Evolutionary conservation across 108 stramenopile genomes (phyloP).

Genomic region (Fragilariopsis cylindrus): DNA sequence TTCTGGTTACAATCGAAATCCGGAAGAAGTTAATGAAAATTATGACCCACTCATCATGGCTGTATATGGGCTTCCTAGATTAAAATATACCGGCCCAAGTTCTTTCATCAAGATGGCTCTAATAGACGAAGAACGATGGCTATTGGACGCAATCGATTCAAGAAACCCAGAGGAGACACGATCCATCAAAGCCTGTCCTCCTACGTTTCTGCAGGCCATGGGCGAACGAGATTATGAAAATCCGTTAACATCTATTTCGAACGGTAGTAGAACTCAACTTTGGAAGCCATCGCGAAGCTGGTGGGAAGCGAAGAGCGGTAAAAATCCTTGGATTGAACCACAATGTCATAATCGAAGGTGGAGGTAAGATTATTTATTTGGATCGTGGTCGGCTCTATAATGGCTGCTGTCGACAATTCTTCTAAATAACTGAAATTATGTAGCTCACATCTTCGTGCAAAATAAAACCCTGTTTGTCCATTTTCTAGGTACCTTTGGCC

Average conservation of each 20-base stretch:
- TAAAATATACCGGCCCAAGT: slow-evolving; percentile 16
- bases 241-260: slow-evolving; percentile 32
- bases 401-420: not conserved
- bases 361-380: slow-evolving; percentile 62
- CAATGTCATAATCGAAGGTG: slow-evolving; percentile 86
- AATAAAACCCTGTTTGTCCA: slow-evolving; percentile 14
- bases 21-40: slow-evolving; percentile 36
- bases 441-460: not conserved
- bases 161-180: slow-evolving; percentile 50
- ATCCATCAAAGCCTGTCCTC: slow-evolving; percentile 50
- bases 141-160: slow-evolving; percentile 64
- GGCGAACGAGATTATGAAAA: slow-evolving; percentile 78
- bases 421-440: not conserved
- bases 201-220: slow-evolving; percentile 85
- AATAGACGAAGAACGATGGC: slow-evolving; percentile 84
- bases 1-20: slow-evolving; percentile 34
- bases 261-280: slow-evolving; percentile 68
- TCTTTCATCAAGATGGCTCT: slow-evolving; percentile 49
- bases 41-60: slow-evolving; percentile 45
- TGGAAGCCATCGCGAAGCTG: slow-evolving; percentile 89
- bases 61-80: slow-evolving; percentile 36
- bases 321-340: slow-evolving; percentile 92
- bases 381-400: not conserved
- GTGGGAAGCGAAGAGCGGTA: slow-evolving; percentile 91
- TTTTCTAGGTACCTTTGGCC: slow-evolving; percentile 83